These are phyloP conservation scores for Aspergillus candidus DNA, from an alignment of 2,329 filamentous ascomycete species.

Conservation along the genomic window DNA sequence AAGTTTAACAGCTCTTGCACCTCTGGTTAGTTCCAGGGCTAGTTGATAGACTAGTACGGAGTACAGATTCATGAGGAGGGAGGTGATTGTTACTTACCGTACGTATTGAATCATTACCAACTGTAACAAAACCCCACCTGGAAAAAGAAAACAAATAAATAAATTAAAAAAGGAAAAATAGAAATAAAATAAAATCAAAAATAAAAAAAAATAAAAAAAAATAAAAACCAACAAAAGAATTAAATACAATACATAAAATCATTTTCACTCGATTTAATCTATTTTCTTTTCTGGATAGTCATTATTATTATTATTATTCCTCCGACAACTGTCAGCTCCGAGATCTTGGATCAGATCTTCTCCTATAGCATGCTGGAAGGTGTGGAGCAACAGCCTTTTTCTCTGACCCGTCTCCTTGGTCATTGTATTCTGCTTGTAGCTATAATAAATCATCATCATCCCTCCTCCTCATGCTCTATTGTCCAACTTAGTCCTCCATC, in stretches of 20 bases:
- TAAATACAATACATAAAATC: slow-evolving; percentile 2
- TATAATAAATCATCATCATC: slow-evolving; percentile 18
- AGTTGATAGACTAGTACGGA: background rate
- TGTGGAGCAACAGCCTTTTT: slow-evolving; percentile 27
- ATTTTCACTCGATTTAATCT: background rate
- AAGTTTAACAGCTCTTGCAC: too few species aligned
- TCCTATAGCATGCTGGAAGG: slow-evolving; percentile 29
- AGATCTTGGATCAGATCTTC: slow-evolving; percentile 38
- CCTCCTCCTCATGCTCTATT: slow-evolving; percentile 7
- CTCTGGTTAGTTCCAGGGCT: too few species aligned
- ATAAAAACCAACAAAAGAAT: background rate
- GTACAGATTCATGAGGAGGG: background rate
- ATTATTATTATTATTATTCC: slow-evolving; percentile 17
- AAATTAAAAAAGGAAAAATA: slow-evolving; percentile 3
- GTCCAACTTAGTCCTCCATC: slow-evolving; percentile 8
- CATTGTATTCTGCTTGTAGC: slow-evolving; percentile 22
- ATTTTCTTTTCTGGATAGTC: slow-evolving; percentile 3
- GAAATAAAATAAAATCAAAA: slow-evolving; percentile 5
- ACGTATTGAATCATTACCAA: background rate
- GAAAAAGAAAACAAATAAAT: slow-evolving; percentile 3
- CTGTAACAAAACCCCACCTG: background rate
- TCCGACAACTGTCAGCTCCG: slow-evolving; percentile 32
- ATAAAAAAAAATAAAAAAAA: slow-evolving; percentile 2
- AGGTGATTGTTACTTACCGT: too few species aligned
- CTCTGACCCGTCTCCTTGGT: slow-evolving; percentile 32